Evolutionary conservation across 2,329 filamentous ascomycete genomes (phyloP).

Genomic region (Penicillium sp.): DNA sequence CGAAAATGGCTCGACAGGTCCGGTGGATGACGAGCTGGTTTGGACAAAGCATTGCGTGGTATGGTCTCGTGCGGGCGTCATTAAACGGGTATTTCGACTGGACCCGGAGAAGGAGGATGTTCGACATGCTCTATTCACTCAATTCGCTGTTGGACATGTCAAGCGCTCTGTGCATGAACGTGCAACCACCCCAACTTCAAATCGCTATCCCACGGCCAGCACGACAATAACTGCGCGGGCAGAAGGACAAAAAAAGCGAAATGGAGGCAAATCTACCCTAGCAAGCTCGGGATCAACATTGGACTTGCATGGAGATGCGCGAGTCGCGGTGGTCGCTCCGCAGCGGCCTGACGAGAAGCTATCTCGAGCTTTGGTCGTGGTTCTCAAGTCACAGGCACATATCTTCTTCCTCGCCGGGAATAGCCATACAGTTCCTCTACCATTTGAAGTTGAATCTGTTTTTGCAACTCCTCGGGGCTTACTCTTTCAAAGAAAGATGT

Average conservation of each 20-base stretch:
- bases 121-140: constrained; percentile 81
- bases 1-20: constrained; percentile 44
- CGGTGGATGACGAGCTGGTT: constrained; percentile 76
- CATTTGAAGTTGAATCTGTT: constrained; percentile 89
- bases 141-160: constrained; percentile 64
- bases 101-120: constrained; percentile 84
- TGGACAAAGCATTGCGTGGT: constrained; percentile 76
- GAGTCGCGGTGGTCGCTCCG: constrained; percentile 23
- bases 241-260: constrained; percentile 20
- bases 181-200: constrained; percentile 6
- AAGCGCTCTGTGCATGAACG: constrained; percentile 23
- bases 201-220: constrained; percentile 9
- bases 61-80: constrained; percentile 84
- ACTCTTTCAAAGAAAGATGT: constrained; percentile 79
- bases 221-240: constrained; percentile 12
- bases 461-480: constrained; percentile 82
- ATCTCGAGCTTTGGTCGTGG: constrained; percentile 76
- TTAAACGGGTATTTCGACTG: constrained; percentile 85
- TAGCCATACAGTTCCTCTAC: constrained; percentile 87
- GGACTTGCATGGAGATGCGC: constrained; percentile 32
- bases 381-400: constrained; percentile 90
- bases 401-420: constrained; percentile 88
- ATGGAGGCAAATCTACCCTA: constrained; percentile 33
- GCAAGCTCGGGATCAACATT: constrained; percentile 28
- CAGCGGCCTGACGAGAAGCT: constrained; percentile 31